Evolutionary conservation across 805 yeast species (phyloP), one percentile per base, ranked within the genome.

Genomic region (Candida methanosorbosa): DNA sequence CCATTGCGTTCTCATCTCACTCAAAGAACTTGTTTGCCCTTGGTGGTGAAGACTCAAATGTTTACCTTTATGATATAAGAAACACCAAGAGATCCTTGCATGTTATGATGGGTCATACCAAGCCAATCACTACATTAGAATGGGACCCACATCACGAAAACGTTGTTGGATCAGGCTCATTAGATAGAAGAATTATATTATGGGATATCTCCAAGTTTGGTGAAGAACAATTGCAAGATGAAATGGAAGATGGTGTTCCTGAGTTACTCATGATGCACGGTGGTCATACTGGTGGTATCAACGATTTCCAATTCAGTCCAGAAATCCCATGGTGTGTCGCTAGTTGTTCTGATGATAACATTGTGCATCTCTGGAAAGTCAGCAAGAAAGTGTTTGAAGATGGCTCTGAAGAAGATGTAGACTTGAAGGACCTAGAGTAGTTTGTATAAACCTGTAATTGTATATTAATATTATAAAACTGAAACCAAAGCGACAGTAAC

Each of bases 221-320:
- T 4, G 82, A 78, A 42, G 95, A 85, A 50, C 94, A 84, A 54
- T 69, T 68, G 12, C 87, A 77, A 44, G 95, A 85, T 45, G 95
- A 86, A 51, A 82, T 86, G 21, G 94, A 82, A 43, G 96, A 86
- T 49, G 96, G 94, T 27, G 81, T 81, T 19, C 90, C 95, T 4
- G 96, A 86, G 54, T 59, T 86, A 24, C 64, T 85, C 46, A 81
- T 85, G 87, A 81, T 86, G 79, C 95, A 86, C 52, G 94, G 94
- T 26, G 95, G 95, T 16, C 95, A 86, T 51, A 78, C 87, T 15
- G 80, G 85, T 14, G 67, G 80, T 5, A 78, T 83, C 14, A 76
- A 78, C 29, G 94, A 83, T 52, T 64, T 83, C 44, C 70, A 77
- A 23, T 78, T 84, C 67, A 80, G 78, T 49, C 76, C 78, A 6